These are phyloP conservation scores for Cercospora zeina DNA, from an alignment of 2,329 filamentous ascomycete species.

Conservation along the genomic window DNA sequence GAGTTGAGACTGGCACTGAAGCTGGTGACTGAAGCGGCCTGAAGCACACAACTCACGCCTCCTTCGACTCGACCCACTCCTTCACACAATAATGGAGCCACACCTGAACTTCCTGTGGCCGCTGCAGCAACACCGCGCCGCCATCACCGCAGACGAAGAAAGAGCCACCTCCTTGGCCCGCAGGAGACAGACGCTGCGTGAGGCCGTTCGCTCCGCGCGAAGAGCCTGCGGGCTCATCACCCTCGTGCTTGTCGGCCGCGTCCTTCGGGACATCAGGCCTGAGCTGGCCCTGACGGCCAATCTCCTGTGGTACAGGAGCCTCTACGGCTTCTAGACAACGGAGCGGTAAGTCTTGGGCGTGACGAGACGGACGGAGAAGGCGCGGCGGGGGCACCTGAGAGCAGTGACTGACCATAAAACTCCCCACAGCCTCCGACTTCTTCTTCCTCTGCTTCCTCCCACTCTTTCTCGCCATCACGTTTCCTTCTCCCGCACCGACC, in stretches of 20 bases:
- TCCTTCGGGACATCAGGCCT: background rate
- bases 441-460: background rate
- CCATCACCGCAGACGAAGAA: background rate
- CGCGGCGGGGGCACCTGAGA: background rate
- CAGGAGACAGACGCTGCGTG: slow-evolving; percentile 3
- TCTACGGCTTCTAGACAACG: slow-evolving; percentile 5
- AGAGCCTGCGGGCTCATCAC: slow-evolving; percentile 4
- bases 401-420: background rate
- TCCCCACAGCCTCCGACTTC: background rate
- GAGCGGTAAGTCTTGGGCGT: background rate
- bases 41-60: background rate
- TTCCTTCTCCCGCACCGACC: background rate
- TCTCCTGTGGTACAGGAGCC: slow-evolving; percentile 6
- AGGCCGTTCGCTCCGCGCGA: slow-evolving; percentile 1
- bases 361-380: background rate
- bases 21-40: background rate
- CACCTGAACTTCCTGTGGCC: background rate
- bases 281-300: background rate
- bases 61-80: background rate
- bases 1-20: background rate
- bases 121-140: background rate
- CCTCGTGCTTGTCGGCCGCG: background rate
- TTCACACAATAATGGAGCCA: slow-evolving; percentile 1
- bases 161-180: background rate
- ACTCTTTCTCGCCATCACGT: background rate